Percentiles rank a stretch among this genome's conserved stretches.
Conservation (phyloP, 805 yeast species). For the Zygosaccharomyces pseudorouxii region DNA sequence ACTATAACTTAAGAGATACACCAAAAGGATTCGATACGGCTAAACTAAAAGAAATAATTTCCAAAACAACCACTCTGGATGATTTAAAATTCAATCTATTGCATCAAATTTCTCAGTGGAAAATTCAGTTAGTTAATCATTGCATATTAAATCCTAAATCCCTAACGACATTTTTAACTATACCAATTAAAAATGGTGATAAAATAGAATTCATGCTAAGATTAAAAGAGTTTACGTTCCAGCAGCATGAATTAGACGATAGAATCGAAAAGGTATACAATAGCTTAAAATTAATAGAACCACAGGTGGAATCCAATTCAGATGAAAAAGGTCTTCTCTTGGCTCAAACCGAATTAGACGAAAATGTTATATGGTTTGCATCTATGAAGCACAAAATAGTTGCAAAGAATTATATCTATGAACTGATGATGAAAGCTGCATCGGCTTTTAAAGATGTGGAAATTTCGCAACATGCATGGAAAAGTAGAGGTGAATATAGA, state of each 20-base stretch:
- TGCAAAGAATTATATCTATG: slow-evolving; percentile 50
- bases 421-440: slow-evolving; percentile 63
- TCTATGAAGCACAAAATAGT: slow-evolving; percentile 33
- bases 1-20: slow-evolving; percentile 39
- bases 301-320: not conserved
- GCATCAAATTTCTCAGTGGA: slow-evolving; percentile 17
- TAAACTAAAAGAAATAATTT: slow-evolving; percentile 36
- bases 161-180: slow-evolving; percentile 25
- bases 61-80: slow-evolving; percentile 34
- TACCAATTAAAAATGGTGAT: slow-evolving; percentile 26
- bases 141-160: slow-evolving; percentile 20
- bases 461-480: slow-evolving; percentile 67
- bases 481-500: slow-evolving; percentile 72
- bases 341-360: not conserved
- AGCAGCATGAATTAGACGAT: slow-evolving; percentile 22
- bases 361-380: slow-evolving; percentile 5
- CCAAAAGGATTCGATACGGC: slow-evolving; percentile 43
- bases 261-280: slow-evolving; percentile 11
- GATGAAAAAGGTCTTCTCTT: not conserved
- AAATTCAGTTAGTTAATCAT: slow-evolving; percentile 16
- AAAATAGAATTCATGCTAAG: slow-evolving; percentile 26
- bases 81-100: slow-evolving; percentile 21
- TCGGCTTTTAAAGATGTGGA: slow-evolving; percentile 47
- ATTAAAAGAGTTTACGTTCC: slow-evolving; percentile 26
- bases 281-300: not conserved